Base-by-base conservation (phyloP, 2,329 filamentous ascomycete species). In the Xylariaceae sp. region DNA sequence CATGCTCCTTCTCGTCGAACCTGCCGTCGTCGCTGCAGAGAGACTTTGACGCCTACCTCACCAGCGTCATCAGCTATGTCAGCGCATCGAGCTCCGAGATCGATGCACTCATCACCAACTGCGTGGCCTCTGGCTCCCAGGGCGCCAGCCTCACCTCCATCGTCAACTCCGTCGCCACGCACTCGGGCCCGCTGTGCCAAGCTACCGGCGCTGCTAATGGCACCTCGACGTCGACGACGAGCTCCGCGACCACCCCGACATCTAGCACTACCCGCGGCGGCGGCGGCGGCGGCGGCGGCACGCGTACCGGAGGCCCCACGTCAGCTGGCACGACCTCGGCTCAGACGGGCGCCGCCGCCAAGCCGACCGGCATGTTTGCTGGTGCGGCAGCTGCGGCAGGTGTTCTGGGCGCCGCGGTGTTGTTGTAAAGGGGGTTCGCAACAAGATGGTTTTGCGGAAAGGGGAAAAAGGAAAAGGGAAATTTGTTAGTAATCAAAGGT, bases 11-110 rank as follows among this genome's bases (percentile, higher is more conserved):
- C 53, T 57, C 44, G 4, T 47, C 58, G 8, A 26, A 31, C 5
- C 47, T 64, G 30, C 56, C 61, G 2, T 12, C 51, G 6, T 60
- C 61, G 37, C 50, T 64, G 27, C 37, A 39, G n/a, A 49, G 54
- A 53, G 54, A 57, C 32, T 60, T 60, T 37, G 53, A 47, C 26
- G 47, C 46, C n/a, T 64, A 62, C 56, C 44, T 49, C n/a, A 53
- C 53, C 29, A 8, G 29, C 11, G 45, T 58, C 11, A 37, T 60
- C 26, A 57, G 52, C 56, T 58, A 53, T 31, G 41, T 56, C 27
- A 56, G 46, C 47, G 44, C 45, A 11, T 61, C 55, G 47, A 50
- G 35, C 40, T 59, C 58, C 2, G 50, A n/a, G 26, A 54, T 61
- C 50, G 53, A 61, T 46, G 59, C 55, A 34, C 48, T 58, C 43